These are phyloP conservation scores for Lachancea quebecensis DNA, from an alignment of 805 yeast species.

Conservation along the genomic window DNA sequence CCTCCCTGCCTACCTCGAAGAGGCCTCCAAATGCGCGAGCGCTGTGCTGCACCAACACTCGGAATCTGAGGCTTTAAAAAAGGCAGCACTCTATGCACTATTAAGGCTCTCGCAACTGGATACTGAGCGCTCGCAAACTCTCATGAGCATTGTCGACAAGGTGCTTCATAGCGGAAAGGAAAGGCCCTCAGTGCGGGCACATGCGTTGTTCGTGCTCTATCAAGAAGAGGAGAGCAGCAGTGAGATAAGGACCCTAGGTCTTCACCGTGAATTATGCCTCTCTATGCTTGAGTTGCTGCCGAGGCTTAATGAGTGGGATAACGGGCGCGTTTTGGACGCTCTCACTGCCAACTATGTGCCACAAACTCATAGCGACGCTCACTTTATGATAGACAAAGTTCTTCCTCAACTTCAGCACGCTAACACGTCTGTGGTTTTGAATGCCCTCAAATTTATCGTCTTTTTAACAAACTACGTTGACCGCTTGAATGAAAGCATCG, in stretches of 20 bases:
- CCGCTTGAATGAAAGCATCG: slow-evolving; percentile 47
- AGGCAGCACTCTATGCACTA: slow-evolving; percentile 62
- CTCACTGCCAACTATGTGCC: slow-evolving; percentile 63
- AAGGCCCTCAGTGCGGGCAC: slow-evolving; percentile 58
- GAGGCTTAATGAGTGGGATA: slow-evolving; percentile 61
- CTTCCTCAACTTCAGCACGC: slow-evolving; percentile 73
- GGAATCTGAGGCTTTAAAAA: slow-evolving; percentile 46
- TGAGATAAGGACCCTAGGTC: slow-evolving; percentile 27
- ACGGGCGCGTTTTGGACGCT: slow-evolving; percentile 56
- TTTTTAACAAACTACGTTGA: slow-evolving; percentile 68
- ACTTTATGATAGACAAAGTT: slow-evolving; percentile 53
- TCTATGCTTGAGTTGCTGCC: slow-evolving; percentile 33
- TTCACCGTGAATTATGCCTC: slow-evolving; percentile 36
- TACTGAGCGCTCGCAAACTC: slow-evolving; percentile 42
- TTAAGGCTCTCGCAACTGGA: slow-evolving; percentile 59
- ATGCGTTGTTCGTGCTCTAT: slow-evolving; percentile 61
- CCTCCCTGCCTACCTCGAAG: slow-evolving; percentile 42
- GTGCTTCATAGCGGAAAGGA: slow-evolving; percentile 38
- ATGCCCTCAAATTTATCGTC: slow-evolving; percentile 63
- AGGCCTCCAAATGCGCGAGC: slow-evolving; percentile 31
- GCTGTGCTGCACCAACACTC: slow-evolving; percentile 36
- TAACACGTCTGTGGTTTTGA: slow-evolving; percentile 74
- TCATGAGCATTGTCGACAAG: slow-evolving; percentile 29
- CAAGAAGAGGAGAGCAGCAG: slow-evolving; percentile 50
- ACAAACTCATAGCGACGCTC: slow-evolving; percentile 56